Evolutionary conservation across 1,139 yeast genomes (phyloP), one percentile per base, ranked within the genome.

Genomic region (Saccharomyces hybrid): DNA sequence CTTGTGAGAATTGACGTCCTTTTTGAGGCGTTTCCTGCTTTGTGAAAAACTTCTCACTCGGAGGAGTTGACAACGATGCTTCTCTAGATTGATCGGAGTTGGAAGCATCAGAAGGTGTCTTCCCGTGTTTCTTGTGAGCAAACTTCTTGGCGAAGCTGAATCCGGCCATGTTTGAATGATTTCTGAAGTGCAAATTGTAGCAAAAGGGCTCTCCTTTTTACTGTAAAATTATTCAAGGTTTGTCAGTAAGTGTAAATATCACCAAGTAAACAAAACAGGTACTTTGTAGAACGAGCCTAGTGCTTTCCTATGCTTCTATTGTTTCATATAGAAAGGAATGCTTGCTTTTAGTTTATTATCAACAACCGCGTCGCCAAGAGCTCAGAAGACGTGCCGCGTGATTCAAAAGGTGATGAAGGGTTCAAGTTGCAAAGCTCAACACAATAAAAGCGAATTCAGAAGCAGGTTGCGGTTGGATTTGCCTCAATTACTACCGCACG

Each of bases 11-110:
- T 38, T 38, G 44, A 38, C 44, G 44, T 11, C 44, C 44, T 38
- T 38, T 38, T 24, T 38, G 44, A 38, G 44, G 44, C n/a, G 44
- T 38, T 11, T 38, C 44, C 12, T 38, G 44, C 19, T 38, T 38
- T 9, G 44, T 38, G 6, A 38, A 38, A 11, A 16, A 38, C 11
- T 38, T 38, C 5, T 38, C 44, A 38, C 19, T 38, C 12, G 56
- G 8, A 44, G 24, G 26, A 21, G 48, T 28, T 49, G 44, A 29
- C 34, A 27, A 4, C 46, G 27, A 21, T 50, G 54, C 32, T 47
- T 50, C 52, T 34, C 49, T 48, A 42, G 46, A 50, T 21, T 46
- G 16, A 34, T 29, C 27, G 21, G 31, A 21, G 52, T 29, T 24
- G 28, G 44, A 38, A 4, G 44, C 44, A 38, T 38, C 44, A 38